Evolutionary conservation across 805 yeast genomes (phyloP).

Genomic region (Candida nonsorbophila): DNA sequence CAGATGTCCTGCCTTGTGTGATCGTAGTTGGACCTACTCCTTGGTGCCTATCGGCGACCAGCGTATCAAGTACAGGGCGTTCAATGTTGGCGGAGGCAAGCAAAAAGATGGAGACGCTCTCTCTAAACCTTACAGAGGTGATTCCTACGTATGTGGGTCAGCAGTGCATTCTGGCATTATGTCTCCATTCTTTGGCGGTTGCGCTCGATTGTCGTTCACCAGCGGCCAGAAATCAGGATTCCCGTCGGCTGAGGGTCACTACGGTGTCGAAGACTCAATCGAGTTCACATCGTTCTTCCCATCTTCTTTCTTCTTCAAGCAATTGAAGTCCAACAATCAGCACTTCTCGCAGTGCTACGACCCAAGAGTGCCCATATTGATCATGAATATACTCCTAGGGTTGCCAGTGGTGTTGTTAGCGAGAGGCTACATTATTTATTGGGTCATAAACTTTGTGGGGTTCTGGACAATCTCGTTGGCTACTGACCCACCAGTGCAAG

Average conservation of each 20-base stretch:
- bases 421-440: constrained; percentile 38
- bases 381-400: constrained; percentile 59
- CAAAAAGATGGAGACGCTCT: constrained; percentile 15
- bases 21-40: constrained; percentile 69
- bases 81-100: constrained; percentile 72
- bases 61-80: constrained; percentile 64
- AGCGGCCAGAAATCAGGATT: constrained; percentile 49
- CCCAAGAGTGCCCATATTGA: constrained; percentile 53
- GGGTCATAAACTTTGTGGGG: constrained; percentile 60
- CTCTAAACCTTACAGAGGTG: constrained; percentile 73
- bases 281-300: constrained; percentile 72
- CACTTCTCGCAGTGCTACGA: constrained; percentile 56
- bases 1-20: constrained; percentile 88
- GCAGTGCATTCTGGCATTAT: constrained; percentile 82
- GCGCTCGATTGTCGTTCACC: constrained; percentile 55
- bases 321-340: constrained; percentile 14
- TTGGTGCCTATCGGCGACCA: constrained; percentile 69
- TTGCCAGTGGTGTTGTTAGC: constrained; percentile 55
- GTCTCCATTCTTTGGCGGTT: constrained; percentile 74
- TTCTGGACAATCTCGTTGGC: constrained; percentile 79
- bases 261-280: constrained; percentile 51
- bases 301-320: constrained; percentile 58
- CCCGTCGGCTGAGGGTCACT: constrained; percentile 41
- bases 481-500: constrained; percentile 72
- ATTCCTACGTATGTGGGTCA: constrained; percentile 85